Evolutionary conservation across 2,329 filamentous ascomycete genomes (phyloP), one percentile per base, ranked within the genome.

Genomic region (Talaromyces albobiverticillius): DNA sequence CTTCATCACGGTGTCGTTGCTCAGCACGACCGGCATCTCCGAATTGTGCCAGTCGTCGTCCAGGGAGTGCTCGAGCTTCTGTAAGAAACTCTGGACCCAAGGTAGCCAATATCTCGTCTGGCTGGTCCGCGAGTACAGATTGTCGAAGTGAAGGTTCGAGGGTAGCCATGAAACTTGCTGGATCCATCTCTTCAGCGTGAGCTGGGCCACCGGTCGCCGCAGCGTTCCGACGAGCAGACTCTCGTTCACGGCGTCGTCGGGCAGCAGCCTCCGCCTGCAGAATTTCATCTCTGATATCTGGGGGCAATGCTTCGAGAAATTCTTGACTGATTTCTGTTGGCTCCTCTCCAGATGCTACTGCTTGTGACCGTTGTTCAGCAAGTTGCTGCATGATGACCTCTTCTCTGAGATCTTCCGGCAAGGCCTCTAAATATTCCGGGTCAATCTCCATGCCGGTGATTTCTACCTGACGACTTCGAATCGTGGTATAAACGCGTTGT

Each of bases 391-490:
- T 90, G 60, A 99, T 89, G 46, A 99, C 94, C 68, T 99, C 94
- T 70, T 97, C 93, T 43, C 94, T 83, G 67, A 97, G 86, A 57
- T 99, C 95, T 63, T 99, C 94, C 0, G 94, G 94, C n/a, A 99
- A 77, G n/a, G 93, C 95, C 56, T 94, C 90, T 6, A 99, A 83
- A 71, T 96, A 99, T 54, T 95, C 92, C 14, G 88, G 83, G 67
- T 99, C 94, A 62, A 99, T 97, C 46, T 93, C 92, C 58, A 99
- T 81, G 57, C 90, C 89, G 0, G 94, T 99, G 46, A 99, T 94
- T 69, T 99, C 94, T 51, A 95, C 83, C 64, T 94, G 86, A 59
- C 89, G 88, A 23, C 92, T 93, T 57, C 92, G 81, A 51, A 99
- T 91, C 2, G 83, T 92, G 14, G 90, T 95, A 63, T 86, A 87